Conservation (phyloP, 2,329 filamentous ascomycete genomes). For the Clonostachys rhizophaga region DNA sequence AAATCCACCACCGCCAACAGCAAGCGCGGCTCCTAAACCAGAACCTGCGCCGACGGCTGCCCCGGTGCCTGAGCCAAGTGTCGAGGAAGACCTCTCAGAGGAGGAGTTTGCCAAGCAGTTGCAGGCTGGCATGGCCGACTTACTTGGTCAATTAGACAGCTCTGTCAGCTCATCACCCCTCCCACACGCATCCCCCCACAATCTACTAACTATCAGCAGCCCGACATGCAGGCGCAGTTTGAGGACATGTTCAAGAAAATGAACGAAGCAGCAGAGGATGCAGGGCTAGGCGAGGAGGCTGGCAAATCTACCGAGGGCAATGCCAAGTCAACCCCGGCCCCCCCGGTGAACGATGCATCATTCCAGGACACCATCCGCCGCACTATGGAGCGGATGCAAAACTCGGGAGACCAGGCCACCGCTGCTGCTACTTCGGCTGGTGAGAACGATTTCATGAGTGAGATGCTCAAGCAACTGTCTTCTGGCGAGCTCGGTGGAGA, state of each 20-base stretch:
- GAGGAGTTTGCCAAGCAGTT: slow-evolving; percentile 80
- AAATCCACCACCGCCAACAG: slow-evolving; percentile 11
- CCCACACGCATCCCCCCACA: neutral
- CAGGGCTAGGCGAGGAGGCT: slow-evolving; percentile 9
- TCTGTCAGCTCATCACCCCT: slow-evolving; percentile 32
- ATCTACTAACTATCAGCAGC: slow-evolving; percentile 25
- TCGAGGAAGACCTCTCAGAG: slow-evolving; percentile 49
- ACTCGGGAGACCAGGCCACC: slow-evolving; percentile 79
- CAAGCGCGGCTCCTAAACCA: slow-evolving; percentile 18
- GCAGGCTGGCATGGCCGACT: slow-evolving; percentile 83
- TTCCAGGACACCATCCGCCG: slow-evolving; percentile 92
- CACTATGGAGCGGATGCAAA: slow-evolving; percentile 96
- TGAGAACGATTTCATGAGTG: slow-evolving; percentile 78
- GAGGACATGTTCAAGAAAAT: slow-evolving; percentile 74
- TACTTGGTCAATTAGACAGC: slow-evolving; percentile 68
- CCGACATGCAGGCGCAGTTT: slow-evolving; percentile 74
- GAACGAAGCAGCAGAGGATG: slow-evolving; percentile 40
- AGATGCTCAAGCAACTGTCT: slow-evolving; percentile 80
- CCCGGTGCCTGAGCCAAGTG: slow-evolving; percentile 14
- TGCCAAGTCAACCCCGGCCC: slow-evolving; percentile 24
- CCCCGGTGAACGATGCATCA: slow-evolving; percentile 46
- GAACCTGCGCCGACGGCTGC: slow-evolving; percentile 14
- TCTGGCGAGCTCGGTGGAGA: slow-evolving; percentile 58
- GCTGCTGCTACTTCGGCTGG: slow-evolving; percentile 66
- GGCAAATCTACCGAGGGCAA: slow-evolving; percentile 18